Conservation (phyloP, 768 basidiomycete genomes). For the Gloeostereum incarnatum region DNA sequence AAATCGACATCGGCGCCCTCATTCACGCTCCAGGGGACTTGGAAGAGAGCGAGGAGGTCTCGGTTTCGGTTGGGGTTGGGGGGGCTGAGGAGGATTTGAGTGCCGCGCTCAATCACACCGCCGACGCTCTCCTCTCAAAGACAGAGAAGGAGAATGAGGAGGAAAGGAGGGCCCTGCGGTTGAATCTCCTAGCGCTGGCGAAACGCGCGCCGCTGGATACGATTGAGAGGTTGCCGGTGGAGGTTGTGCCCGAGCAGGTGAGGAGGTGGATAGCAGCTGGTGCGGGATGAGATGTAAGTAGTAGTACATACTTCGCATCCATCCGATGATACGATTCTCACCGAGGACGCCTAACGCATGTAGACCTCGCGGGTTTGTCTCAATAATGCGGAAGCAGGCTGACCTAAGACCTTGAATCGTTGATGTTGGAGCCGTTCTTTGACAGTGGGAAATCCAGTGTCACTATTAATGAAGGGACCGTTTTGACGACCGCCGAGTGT, state of each 20-base stretch:
- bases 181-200: conserved; percentile 70
- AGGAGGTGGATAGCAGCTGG: conserved; percentile 51
- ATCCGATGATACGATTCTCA: no score
- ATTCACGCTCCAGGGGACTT: conserved; percentile 38
- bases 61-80: conserved; percentile 24
- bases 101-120: conserved; percentile 51
- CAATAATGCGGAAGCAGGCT: no score
- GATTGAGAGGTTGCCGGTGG: conserved; percentile 53
- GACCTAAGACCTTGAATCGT: no score
- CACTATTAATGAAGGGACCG: no score
- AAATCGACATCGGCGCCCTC: conserved; percentile 45
- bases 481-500: no score
- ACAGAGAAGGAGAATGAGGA: conserved; percentile 28
- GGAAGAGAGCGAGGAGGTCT: conserved; percentile 40
- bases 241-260: conserved; percentile 59
- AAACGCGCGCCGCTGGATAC: conserved; percentile 71
- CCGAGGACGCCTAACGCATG: no score
- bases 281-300: no score
- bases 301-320: no score
- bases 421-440: no score
- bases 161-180: conserved; percentile 48
- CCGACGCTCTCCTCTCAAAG: conserved; percentile 37
- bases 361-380: no score
- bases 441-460: no score
- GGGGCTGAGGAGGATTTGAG: conserved; percentile 39